Evolutionary conservation across 176 grass and related monocot genomes (phyloP), one percentile per base, ranked within the genome.

Genomic region (Oryza nivara): DNA sequence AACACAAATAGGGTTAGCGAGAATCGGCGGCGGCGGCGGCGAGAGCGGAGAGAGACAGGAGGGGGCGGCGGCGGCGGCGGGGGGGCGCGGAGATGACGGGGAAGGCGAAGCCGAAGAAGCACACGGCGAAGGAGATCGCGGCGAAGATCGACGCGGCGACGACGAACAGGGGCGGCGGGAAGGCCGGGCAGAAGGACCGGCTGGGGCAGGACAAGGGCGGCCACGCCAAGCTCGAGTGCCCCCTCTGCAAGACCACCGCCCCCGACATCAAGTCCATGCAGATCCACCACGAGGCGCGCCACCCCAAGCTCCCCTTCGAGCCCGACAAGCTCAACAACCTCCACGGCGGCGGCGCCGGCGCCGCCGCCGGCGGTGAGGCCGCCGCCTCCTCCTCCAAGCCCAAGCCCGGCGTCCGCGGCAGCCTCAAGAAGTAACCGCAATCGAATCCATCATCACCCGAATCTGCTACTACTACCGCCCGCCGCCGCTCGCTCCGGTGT

Each of bases 101-200:
- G 72, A 99, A 99, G 89, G 96, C 96, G 88, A 99, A 99, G 96
- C 96, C 96, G 72, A 99, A 99, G 96, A 99, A 99, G 93, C 96
- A 99, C 93, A 99, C 96, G 67, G 96, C 96, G 72, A 99, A 99
- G 93, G 96, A 99, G 96, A 92, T 94, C 76, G 91, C 93, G 1
- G 22, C 91, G 32, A 99, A 99, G 93, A 25, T 92, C 70, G 96
- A 96, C 84, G 96, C 96, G 77, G 96, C 96, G 58, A 90, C 88
- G 86, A 99, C 96, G 58, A 99, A 91, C 87, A 77, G 96, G 7
- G 96, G 96, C 66, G 96, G 96, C 4, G 96, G 96, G 30, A 99
- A 96, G 84, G 91, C 93, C 0, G 96, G 96, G 26, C 89, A 68
- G 71, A 67, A 70, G 58, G 96, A 99, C 22, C 91, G 96, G 13